Evolutionary conservation across 2,329 filamentous ascomycete species (phyloP), one percentile per base, ranked within the genome.

Genomic region (Colletotrichum cordylinicola): DNA sequence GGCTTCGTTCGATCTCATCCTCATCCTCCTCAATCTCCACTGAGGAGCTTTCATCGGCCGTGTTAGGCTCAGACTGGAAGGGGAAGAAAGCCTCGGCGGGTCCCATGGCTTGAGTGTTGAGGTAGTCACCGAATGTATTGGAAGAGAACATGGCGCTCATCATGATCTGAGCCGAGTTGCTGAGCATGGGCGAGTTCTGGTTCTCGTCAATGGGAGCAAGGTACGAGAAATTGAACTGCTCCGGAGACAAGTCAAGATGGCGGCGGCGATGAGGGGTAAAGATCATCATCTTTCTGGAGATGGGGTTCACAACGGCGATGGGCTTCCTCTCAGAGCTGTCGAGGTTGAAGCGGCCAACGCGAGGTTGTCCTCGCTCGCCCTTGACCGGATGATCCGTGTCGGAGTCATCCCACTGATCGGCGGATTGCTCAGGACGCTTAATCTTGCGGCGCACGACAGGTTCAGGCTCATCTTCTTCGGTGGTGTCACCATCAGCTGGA

Each of bases 31-130:
- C 86, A 8, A 87, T 83, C 16, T 84, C 79, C 13, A 78, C 76
- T 72, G 86, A 86, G 0, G 84, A 87, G 78, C 86, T 88, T 60
- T 90, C 89, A 39, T 90, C 89, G 48, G 86, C 86, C 18, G 87
- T 83, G 62, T 90, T 89, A 69, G 90, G 89, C 77, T 94, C 92
- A 15, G 91, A 90, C 13, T 89, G 88, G 70, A 93, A 92, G 7
- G 94, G 91, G 80, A 94, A 96, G 83, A 95, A 96, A 9, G 94
- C 93, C 83, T 96, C 94, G 1, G 92, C 89, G 3, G 94, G 93
- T 1, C 94, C 94, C 80, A 95, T 88, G n/a, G 92, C 89, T 80
- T 94, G 92, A 7, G 91, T 91, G 78, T 90, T 90, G 83, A 92
- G 86, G 74, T 89, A 89, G 79, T 91, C 89, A 56, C 88, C 89